phyloP scores from a whole-genome alignment of 169 alveolate species.

The Cryptosporidium canis region DNA sequence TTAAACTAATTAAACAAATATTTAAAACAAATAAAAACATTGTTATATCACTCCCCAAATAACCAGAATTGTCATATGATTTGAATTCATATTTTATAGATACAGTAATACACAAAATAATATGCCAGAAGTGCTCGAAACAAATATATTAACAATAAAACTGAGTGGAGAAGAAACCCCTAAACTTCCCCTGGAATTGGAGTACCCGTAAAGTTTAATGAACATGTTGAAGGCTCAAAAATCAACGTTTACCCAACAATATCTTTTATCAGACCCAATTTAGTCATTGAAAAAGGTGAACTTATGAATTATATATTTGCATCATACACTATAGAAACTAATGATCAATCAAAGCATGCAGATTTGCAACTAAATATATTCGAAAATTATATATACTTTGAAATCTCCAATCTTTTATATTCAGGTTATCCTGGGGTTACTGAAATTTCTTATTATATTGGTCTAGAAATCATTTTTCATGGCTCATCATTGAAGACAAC shows the following conservation, averaged over 20 bases:
- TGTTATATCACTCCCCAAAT: background rate
- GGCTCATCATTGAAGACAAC: background rate
- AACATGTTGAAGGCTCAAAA: too few relatives aligned
- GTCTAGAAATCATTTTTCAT: background rate
- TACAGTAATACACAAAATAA: background rate
- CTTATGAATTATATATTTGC: background rate
- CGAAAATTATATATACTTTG: background rate
- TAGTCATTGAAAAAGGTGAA: background rate
- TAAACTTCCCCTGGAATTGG: background rate
- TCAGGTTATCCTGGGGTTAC: constrained; percentile 25
- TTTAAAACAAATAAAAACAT: background rate
- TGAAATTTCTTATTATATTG: constrained; percentile 10
- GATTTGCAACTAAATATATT: background rate
- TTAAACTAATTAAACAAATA: background rate
- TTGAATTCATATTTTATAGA: background rate
- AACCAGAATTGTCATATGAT: constrained; percentile 13
- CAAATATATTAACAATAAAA: background rate
- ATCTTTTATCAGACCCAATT: background rate
- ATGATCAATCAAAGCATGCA: background rate
- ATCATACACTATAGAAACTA: background rate
- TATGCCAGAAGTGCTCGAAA: background rate
- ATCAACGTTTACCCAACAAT: background rate
- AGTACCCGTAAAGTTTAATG: background rate
- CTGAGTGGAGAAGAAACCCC: background rate
- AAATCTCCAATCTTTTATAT: background rate